Conservation (phyloP, 805 yeast species). For the Lachancea waltii region DNA sequence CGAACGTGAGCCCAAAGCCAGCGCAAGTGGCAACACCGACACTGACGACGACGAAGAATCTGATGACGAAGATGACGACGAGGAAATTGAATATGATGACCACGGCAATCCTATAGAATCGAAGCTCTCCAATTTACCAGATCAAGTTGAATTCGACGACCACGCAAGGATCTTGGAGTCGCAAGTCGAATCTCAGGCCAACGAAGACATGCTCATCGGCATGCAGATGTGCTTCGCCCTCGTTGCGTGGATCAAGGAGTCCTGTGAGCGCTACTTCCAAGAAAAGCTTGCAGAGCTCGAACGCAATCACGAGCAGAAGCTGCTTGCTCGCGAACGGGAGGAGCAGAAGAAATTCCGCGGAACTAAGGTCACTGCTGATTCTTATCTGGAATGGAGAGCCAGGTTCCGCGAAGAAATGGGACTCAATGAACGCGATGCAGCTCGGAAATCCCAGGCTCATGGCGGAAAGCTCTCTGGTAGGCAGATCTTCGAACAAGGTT, state of each 20-base stretch:
- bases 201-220: slow-evolving; percentile 66
- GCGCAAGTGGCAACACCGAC: slow-evolving; percentile 13
- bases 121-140: slow-evolving; percentile 48
- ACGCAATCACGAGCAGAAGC: slow-evolving; percentile 48
- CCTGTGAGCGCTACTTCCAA: slow-evolving; percentile 63
- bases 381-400: slow-evolving; percentile 66
- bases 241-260: slow-evolving; percentile 70
- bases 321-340: slow-evolving; percentile 61
- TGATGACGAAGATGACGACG: slow-evolving; percentile 33
- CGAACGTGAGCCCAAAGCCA: slow-evolving; percentile 22
- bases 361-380: slow-evolving; percentile 76
- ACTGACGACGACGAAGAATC: slow-evolving; percentile 36
- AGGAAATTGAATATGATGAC: slow-evolving; percentile 37
- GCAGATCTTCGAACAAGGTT: slow-evolving; percentile 84
- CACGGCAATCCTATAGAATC: slow-evolving; percentile 42
- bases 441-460: slow-evolving; percentile 52
- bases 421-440: slow-evolving; percentile 51
- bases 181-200: slow-evolving; percentile 35
- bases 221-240: slow-evolving; percentile 87
- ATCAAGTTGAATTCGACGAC: slow-evolving; percentile 47
- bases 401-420: slow-evolving; percentile 67
- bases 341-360: slow-evolving; percentile 90
- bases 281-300: slow-evolving; percentile 51
- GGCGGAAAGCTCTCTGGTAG: slow-evolving; percentile 78
- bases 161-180: slow-evolving; percentile 36